A percentile compares a stretch with the other conserved stretches of the same genome.
These are phyloP conservation scores for Handroanthus guayacan DNA, from an alignment of 257 asterid genomes.

Conservation along the genomic window DNA sequence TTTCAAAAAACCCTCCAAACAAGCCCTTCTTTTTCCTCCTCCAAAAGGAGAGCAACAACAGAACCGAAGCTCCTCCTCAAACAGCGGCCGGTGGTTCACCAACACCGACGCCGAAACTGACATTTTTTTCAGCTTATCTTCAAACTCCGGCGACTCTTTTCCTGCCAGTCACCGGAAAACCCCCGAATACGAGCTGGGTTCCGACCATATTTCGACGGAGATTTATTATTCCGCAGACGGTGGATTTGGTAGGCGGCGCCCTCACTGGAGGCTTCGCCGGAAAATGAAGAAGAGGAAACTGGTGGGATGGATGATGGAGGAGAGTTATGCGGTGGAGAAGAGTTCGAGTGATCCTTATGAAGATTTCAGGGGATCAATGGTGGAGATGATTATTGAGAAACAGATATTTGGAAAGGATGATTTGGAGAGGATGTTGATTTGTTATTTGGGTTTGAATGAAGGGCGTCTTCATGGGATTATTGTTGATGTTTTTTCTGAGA, in stretches of 20 bases:
- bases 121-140: constrained; percentile 46
- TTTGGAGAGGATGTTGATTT: constrained; percentile 49
- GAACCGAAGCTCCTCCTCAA: constrained; percentile 40
- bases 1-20: not conserved
- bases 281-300: not conserved
- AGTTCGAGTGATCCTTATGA: constrained; percentile 50
- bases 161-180: not conserved
- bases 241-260: not conserved
- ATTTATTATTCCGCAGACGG: not conserved
- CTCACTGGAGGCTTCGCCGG: not conserved
- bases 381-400: constrained; percentile 63
- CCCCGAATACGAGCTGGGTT: not conserved
- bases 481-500: constrained; percentile 54
- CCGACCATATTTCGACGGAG: constrained; percentile 18
- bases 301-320: constrained; percentile 22
- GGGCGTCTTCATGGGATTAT: constrained; percentile 47
- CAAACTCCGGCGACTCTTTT: constrained; percentile 49
- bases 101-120: constrained; percentile 33
- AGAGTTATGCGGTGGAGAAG: constrained; percentile 53
- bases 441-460: constrained; percentile 52
- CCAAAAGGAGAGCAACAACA: too few species aligned
- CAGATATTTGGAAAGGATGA: constrained; percentile 51
- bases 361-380: constrained; percentile 62
- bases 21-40: not conserved
- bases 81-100: constrained; percentile 55